Percentiles rank a stretch among this genome's conserved stretches.
Conservation (phyloP, 306 rosid species). For the Lotus japonicus region DNA sequence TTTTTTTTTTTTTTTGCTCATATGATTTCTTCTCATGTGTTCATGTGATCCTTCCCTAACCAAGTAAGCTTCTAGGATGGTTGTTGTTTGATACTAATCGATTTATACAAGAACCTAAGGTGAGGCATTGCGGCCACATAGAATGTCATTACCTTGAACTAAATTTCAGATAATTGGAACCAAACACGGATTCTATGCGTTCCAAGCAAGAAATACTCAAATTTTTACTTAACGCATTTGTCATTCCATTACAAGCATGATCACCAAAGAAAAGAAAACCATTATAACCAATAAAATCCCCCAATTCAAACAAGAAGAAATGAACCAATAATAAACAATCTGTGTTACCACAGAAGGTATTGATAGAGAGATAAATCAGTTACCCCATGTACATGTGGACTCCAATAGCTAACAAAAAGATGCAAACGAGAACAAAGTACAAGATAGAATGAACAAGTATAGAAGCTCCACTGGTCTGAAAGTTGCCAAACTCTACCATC, state of each 20-base stretch:
- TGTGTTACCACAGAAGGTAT: background rate
- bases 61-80: too few relatives aligned
- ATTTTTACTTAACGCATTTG: background rate
- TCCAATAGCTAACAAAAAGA: constrained; percentile 69
- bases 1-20: too few relatives aligned
- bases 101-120: too few relatives aligned
- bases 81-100: too few relatives aligned
- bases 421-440: constrained; percentile 74
- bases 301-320: background rate
- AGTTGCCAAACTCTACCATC: constrained; percentile 61
- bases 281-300: background rate
- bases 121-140: background rate
- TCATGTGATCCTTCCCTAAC: too few relatives aligned
- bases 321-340: background rate
- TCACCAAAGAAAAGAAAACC: background rate
- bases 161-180: background rate
- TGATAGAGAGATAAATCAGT: background rate
- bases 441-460: constrained; percentile 63
- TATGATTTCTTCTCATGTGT: too few relatives aligned
- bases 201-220: background rate
- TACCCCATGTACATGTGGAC: constrained; percentile 65
- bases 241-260: background rate
- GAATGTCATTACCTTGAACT: background rate
- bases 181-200: background rate
- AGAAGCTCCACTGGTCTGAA: constrained; percentile 74